Evolutionary conservation across 2,329 filamentous ascomycete species (phyloP).

Genomic region (Aaosphaeria pasadenensis): DNA sequence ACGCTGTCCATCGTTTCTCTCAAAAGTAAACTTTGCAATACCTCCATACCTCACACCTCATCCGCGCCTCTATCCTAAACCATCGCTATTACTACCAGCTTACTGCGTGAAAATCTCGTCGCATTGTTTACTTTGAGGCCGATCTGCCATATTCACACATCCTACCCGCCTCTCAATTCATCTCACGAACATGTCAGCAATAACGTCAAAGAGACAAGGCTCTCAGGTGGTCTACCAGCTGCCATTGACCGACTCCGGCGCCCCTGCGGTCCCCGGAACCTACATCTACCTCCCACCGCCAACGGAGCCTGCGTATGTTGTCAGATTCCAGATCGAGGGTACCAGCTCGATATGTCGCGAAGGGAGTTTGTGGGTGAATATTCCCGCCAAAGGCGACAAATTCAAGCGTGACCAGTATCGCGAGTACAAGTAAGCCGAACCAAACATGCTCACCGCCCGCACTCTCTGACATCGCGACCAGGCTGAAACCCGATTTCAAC

Average conservation of each 20-base stretch:
- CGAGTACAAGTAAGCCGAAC: slow-evolving; percentile 78
- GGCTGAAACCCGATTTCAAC: slow-evolving; percentile 89
- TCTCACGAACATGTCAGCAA: slow-evolving; percentile 20
- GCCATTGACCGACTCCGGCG: slow-evolving; percentile 87
- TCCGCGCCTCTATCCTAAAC: too few species aligned
- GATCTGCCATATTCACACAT: too few species aligned
- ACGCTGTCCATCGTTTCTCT: too few species aligned
- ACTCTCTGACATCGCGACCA: slow-evolving; percentile 34
- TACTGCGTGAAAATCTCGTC: too few species aligned
- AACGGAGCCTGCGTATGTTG: slow-evolving; percentile 65
- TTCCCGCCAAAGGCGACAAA: slow-evolving; percentile 70
- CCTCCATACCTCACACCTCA: too few species aligned
- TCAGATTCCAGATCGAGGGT: slow-evolving; percentile 90
- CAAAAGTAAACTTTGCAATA: too few species aligned
- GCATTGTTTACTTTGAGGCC: too few species aligned
- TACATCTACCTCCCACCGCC: slow-evolving; percentile 90
- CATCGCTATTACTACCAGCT: too few species aligned
- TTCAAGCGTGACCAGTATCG: slow-evolving; percentile 79
- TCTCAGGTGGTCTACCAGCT: slow-evolving; percentile 69
- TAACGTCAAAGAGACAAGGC: slow-evolving; percentile 9
- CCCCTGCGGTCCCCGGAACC: slow-evolving; percentile 80
- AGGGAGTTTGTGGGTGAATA: slow-evolving; percentile 95
- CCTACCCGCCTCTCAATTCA: slow-evolving; percentile 4
- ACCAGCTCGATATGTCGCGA: slow-evolving; percentile 93
- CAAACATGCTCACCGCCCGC: background rate